A percentile compares a stretch with the other conserved stretches of the same genome.
These are phyloP conservation scores for Pythium brassicae DNA, from an alignment of 352 stramenopile genomes.

Conservation along the genomic window DNA sequence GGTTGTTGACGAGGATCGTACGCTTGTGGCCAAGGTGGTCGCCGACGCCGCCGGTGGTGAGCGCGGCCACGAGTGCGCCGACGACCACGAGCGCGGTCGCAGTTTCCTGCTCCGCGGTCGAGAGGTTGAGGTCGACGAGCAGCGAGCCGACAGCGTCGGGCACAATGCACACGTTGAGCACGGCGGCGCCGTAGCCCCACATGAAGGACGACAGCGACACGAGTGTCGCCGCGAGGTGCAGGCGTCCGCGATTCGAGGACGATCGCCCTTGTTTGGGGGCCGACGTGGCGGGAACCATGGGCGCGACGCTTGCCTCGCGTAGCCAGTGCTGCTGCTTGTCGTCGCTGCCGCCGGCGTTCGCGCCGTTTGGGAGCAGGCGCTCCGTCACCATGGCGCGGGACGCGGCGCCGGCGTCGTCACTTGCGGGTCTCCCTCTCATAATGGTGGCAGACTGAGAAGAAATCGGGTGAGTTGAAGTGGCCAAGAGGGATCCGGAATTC, in stretches of 20 bases:
- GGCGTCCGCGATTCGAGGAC: conserved; percentile 5
- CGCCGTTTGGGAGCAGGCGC: conserved; percentile 27
- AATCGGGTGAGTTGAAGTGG: not conserved
- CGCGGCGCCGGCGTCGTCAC: conserved; percentile 8
- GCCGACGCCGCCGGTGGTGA: conserved; percentile 47
- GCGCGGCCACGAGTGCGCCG: conserved; percentile 59
- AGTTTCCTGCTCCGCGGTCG: conserved; percentile 63
- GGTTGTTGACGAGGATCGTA: conserved; percentile 66
- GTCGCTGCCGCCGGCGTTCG: conserved; percentile 1
- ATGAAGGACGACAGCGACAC: conserved; percentile 77
- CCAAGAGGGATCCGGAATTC: too few relatives aligned
- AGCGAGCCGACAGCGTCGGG: conserved; percentile 66
- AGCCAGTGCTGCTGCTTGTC: conserved; percentile 13
- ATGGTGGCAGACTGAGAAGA: too few relatives aligned
- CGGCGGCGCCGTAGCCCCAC: conserved; percentile 64
- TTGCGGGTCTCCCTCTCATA: not conserved
- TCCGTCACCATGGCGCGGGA: conserved; percentile 21
- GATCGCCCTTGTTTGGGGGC: not conserved
- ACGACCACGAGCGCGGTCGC: conserved; percentile 73
- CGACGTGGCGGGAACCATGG: conserved; percentile 2
- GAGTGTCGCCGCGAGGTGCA: conserved; percentile 51
- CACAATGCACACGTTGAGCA: conserved; percentile 80
- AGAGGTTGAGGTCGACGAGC: conserved; percentile 68
- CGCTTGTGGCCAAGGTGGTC: conserved; percentile 60
- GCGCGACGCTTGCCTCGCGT: conserved; percentile 12